A percentile compares a stretch with the other conserved stretches of the same genome.
These are phyloP conservation scores for Nakazawaea populi DNA, from an alignment of 805 yeast species.

Conservation along the genomic window DNA sequence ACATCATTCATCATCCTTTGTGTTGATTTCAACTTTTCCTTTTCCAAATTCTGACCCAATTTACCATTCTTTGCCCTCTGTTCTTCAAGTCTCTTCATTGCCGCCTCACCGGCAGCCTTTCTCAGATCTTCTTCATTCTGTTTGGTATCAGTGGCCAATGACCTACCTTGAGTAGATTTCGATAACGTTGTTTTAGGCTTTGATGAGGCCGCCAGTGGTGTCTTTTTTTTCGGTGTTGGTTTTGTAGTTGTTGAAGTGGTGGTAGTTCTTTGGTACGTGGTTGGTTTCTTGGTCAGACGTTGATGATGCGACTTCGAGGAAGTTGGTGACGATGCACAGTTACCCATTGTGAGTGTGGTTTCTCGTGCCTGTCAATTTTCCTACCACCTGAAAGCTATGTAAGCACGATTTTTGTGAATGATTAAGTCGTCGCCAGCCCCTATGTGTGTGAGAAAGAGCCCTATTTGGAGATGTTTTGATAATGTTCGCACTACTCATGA, in stretches of 20 bases:
- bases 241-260: neutral
- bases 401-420: too few species aligned
- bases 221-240: neutral
- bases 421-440: too few species aligned
- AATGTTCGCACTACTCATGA: too few species aligned
- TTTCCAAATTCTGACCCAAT: slow-evolving; percentile 8
- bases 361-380: too few species aligned
- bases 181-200: too few species aligned
- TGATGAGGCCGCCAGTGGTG: neutral
- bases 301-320: neutral
- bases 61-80: slow-evolving; percentile 6
- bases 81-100: slow-evolving; percentile 3
- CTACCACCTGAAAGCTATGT: too few species aligned
- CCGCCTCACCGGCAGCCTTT: slow-evolving; percentile 9
- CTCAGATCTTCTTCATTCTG: slow-evolving; percentile 1
- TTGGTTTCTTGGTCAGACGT: neutral
- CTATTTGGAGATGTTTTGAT: too few species aligned
- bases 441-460: too few species aligned
- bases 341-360: neutral
- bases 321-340: neutral
- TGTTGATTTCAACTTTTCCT: neutral
- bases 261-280: neutral
- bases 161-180: too few species aligned
- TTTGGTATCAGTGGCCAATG: too few species aligned
- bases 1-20: slow-evolving; percentile 1